Evolutionary conservation across 2,329 filamentous ascomycete genomes (phyloP), one percentile per base, ranked within the genome.

Genomic region (Colletotrichum australisinense): DNA sequence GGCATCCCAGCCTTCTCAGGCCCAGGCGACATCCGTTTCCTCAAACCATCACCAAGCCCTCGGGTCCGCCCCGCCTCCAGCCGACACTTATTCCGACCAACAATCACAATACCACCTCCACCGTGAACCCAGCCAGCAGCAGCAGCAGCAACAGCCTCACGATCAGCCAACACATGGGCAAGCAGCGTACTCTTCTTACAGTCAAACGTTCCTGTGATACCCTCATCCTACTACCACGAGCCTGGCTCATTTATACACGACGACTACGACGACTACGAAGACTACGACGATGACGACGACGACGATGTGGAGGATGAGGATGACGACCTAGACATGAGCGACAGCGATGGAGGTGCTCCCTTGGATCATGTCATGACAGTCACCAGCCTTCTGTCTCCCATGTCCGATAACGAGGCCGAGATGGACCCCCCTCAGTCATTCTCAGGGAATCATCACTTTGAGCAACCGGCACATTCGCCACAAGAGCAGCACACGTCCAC

Each of bases 301-400:
- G 53, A 69, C 22, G 56, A 73, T 26, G 64, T 63, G 49, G 67
- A 69, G 53, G 72, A 77, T 60, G 57, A 76, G 16, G 72, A 75
- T 24, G 69, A 75, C 35, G 78, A 79, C 38, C 69, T 80, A 42
- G 79, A 79, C 46, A 80, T 84, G 80, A 81, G 79, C 76, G 82
- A 83, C 26, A 79, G 77, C 67, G 81, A 83, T 66, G 79, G 80
- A 32, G 81, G 81, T 57, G 80, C 76, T 63, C 76, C 79, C 42
- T 62, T 72, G 32, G 65, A 42, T 35, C 60, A 58, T 30, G 66
- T 74, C 62, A 57, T 63, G 68, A 57, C 65, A 46, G 74, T 72
- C n/a, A 58, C 60, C 28, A 75, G 30, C 55, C 70, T 67, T 14
- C 42, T 62, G 12, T 70, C 71, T 22, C 64, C 75, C 4, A 63